Evolutionary conservation across 805 yeast species (phyloP), one percentile per base, ranked within the genome.

Genomic region (Candida coquimbonensis): DNA sequence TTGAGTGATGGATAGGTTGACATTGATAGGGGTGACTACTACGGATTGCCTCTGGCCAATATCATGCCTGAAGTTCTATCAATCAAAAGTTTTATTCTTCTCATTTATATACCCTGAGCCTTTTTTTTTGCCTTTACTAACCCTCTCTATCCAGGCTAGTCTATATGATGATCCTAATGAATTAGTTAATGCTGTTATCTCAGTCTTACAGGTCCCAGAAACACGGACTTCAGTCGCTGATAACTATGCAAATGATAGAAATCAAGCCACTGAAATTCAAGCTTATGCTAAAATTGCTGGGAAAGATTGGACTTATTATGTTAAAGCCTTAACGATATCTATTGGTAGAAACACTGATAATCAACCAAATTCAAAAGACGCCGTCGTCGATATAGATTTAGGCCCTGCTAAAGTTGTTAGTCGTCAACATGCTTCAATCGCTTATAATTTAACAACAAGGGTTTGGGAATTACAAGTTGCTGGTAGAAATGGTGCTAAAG

Each of bases 321-420:
- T 93, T 38, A 87, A 90, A 61, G 72, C 80, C 16, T 69, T 91
- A 43, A 75, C 75, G 27, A 77, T 91, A 6, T 68, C 83, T 1
- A 86, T 93, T 47, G 99, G 99, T n/a, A 75, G 99, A 57, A 83
- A 83, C 57, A 86, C 96, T 2, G 68, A 67, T 36, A 43, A 31
- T 24, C 53, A 49, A 29, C 49, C 47, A 12, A 40, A 44, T 13
- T 36, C 51, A 27, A 47, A 55, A 35, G 56, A 56, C 29, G 43
- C 46, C 9, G 49, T 52, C 3, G 79, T 81, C 35, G 89, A 89
- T 58, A 91, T 91, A 41, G 99, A 93, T 64, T 69, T 93, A 56
- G 97, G 97, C 2, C 99, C 99, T 1, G 91, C 96, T 11, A 91
- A 91, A 64, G 96, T 93, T n/a, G 98, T 93, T 4, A 82, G 93